Percentiles rank a stretch among this genome's conserved stretches.
phyloP scores from a whole-genome alignment of 1,284 basidiomycete genomes.

The Austropuccinia psidii region DNA sequence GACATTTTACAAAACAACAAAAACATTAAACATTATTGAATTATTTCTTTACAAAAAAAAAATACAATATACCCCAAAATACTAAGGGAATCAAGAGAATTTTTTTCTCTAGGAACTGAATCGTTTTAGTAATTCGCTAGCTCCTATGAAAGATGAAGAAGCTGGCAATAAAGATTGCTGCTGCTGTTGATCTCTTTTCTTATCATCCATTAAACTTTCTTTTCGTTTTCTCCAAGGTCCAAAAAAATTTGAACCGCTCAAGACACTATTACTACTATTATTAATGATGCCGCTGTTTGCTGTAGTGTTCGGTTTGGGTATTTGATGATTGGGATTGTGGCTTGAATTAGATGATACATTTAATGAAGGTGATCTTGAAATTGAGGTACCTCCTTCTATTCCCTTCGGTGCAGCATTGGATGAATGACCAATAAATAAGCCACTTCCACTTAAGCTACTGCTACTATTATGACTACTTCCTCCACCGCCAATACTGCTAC shows the following conservation, averaged over 20 bases:
- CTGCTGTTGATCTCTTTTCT: too few relatives aligned
- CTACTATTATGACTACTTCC: background rate
- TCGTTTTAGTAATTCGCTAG: constrained; percentile 23
- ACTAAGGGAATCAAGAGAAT: too few relatives aligned
- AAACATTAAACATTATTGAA: too few relatives aligned
- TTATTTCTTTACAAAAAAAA: too few relatives aligned
- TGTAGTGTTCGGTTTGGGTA: background rate
- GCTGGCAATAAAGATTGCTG: background rate
- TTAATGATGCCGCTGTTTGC: background rate
- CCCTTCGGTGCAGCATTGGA: background rate
- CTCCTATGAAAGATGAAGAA: constrained; percentile 6
- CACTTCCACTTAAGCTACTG: constrained; percentile 15
- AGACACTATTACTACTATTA: background rate
- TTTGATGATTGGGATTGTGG: background rate
- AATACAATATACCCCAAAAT: too few relatives aligned
- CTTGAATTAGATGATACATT: background rate
- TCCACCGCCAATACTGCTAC: background rate
- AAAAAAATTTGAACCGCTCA: constrained; percentile 14
- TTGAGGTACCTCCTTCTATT: background rate
- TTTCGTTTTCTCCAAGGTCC: constrained; percentile 19
- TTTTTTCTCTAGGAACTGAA: constrained; percentile 26
- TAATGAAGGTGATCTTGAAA: background rate
- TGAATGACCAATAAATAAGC: background rate
- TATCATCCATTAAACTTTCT: constrained; percentile 6
- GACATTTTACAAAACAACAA: too few relatives aligned